Conservation (phyloP, 768 basidiomycete genomes). For the Crassisporium funariophilum region DNA sequence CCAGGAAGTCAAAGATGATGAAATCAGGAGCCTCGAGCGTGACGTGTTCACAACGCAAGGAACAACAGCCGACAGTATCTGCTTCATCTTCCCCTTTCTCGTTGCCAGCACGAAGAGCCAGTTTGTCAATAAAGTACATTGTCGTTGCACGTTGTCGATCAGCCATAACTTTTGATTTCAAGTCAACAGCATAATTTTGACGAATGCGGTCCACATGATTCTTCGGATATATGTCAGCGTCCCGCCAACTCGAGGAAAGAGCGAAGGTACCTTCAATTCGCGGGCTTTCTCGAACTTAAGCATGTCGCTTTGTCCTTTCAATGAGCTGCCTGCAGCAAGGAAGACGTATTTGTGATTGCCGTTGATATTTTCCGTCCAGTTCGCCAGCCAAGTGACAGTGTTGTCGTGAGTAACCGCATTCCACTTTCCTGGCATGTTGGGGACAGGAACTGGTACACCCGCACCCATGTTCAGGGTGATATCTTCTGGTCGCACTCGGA, state of each 20-base stretch:
- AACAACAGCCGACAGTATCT: slow-evolving; percentile 99
- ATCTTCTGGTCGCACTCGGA: slow-evolving; percentile 90
- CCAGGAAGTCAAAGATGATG: slow-evolving; percentile 95
- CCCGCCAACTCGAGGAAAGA: not conserved
- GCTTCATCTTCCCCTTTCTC: slow-evolving; percentile 99
- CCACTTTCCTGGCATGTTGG: slow-evolving; percentile 93
- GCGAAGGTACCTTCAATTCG: slow-evolving; percentile 77
- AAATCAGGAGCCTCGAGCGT: slow-evolving; percentile 86
- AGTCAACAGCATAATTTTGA: slow-evolving; percentile 79
- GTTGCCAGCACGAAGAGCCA: slow-evolving; percentile 97
- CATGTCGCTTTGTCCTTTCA: slow-evolving; percentile 99
- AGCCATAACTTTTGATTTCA: slow-evolving; percentile 91
- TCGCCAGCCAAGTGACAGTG: slow-evolving; percentile 98
- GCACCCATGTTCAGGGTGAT: slow-evolving; percentile 94
- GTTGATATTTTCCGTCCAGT: slow-evolving; percentile 99
- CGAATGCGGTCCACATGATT: slow-evolving; percentile 91
- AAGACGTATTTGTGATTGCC: slow-evolving; percentile 97
- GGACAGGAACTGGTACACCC: slow-evolving; percentile 71
- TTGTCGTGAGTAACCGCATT: slow-evolving; percentile 87
- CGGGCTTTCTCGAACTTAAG: slow-evolving; percentile 97
- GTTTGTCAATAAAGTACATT: slow-evolving; percentile 97
- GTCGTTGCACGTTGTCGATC: slow-evolving; percentile 97
- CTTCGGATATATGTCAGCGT: slow-evolving; percentile 40
- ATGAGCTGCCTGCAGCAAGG: slow-evolving; percentile 93
- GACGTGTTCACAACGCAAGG: slow-evolving; percentile 94